Evolutionary conservation across 2,329 filamentous ascomycete species (phyloP).

Genomic region (Coleophoma crateriformis): DNA sequence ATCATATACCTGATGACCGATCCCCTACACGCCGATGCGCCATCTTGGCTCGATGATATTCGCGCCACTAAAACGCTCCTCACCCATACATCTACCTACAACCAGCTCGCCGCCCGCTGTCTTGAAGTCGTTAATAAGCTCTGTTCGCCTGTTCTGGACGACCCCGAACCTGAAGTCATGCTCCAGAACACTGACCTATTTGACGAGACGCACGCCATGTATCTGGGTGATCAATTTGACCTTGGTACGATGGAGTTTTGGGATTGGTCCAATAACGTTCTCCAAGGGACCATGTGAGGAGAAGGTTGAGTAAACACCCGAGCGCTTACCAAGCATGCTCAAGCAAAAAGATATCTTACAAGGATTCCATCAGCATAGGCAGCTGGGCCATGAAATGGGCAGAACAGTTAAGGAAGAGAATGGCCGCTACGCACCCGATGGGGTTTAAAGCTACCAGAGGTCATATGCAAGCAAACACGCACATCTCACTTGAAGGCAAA

Average conservation of each 20-base stretch:
- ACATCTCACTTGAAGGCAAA: too few species aligned
- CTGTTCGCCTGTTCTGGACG: conserved; percentile 26
- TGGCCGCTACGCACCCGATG: too few species aligned
- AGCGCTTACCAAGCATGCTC: too few species aligned
- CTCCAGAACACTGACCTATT: conserved; percentile 2
- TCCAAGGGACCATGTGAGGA: background rate
- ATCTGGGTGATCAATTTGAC: conserved; percentile 2
- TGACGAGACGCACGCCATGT: conserved; percentile 1
- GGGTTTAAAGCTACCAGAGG: too few species aligned
- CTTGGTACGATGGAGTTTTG: conserved; percentile 4
- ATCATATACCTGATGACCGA: conserved; percentile 36
- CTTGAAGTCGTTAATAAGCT: conserved; percentile 32
- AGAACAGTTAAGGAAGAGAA: too few species aligned
- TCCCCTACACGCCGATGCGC: conserved; percentile 26
- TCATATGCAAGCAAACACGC: too few species aligned
- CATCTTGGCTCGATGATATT: conserved; percentile 18
- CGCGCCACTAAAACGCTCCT: conserved; percentile 33
- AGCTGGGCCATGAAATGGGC: too few species aligned
- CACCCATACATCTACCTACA: conserved; percentile 30
- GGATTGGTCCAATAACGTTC: conserved; percentile 2
- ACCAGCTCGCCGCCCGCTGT: conserved; percentile 32
- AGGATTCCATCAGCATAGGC: too few species aligned
- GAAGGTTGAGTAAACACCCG: too few species aligned
- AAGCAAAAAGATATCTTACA: too few species aligned
- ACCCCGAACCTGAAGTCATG: conserved; percentile 1